Base-by-base conservation (phyloP, 2,329 filamentous ascomycete genomes). In the Fusarium fujikuroi region DNA sequence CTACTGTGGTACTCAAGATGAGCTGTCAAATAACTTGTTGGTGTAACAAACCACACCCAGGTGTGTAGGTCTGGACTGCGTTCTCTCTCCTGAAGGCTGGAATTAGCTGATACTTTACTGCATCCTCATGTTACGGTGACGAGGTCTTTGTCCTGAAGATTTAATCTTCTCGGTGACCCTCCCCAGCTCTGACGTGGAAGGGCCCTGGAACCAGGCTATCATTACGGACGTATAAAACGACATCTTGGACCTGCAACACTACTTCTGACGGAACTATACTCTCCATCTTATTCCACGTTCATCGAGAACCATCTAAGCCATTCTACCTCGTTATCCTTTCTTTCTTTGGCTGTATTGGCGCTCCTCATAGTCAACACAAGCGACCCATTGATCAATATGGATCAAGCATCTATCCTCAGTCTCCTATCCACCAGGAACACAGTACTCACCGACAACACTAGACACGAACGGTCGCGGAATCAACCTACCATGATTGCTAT, bases 381-480 rank as follows among this genome's bases (percentile, higher is more conserved):
- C 25, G 25, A 30, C 2, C 18, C 47, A 34, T 50, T 18, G 47
- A 34, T 23, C 30, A 34, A 23, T 18, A 50, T 32, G 47, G 30
- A 34, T 50, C 47, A 50, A 10, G 8, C 47, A 23, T 50, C 30
- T 23, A 23, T 34, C 15, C 47, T 34, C n/a, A 50, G 47, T 12
- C 47, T 50, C 8, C 47, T 50, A 3, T 50, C 30, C 19, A 34
- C 30, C 30, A 23, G 16, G n/a, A 50, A 50, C 30, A 14, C 30
- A 23, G 5, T n/a, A 16, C 47, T 50, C 9, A 34, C 16, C 7
- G 21, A n/a, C 11, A 23, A 23, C 21, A 19, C 9, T 11, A 23
- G 21, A 50, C 9, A 0, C 4, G 23, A 44, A 25, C 2, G 11
- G 30, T 2, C 5, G 7, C 16, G 5, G 16, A 23, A 23, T 14